Percentiles rank a stretch among this genome's conserved stretches.
These are phyloP conservation scores for Cystobasidium tubakii DNA, from an alignment of 768 basidiomycete species.

Conservation along the genomic window DNA sequence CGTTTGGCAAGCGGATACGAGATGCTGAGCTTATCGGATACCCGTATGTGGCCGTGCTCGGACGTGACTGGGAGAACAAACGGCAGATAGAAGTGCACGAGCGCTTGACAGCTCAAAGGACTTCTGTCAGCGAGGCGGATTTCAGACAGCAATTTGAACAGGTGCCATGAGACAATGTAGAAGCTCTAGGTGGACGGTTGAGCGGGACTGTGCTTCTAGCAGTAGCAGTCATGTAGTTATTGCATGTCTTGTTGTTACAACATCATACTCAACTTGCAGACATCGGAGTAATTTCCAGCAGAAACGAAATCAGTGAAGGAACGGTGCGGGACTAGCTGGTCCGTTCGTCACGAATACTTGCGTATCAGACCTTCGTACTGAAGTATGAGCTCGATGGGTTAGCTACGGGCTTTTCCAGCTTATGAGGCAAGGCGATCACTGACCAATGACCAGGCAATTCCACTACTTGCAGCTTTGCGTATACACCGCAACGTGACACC, in stretches of 20 bases:
- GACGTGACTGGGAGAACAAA: conserved; percentile 22
- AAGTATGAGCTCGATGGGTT: neutral
- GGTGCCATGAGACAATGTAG: neutral
- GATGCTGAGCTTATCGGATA: conserved; percentile 38
- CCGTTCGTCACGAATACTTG: neutral
- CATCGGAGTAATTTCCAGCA: neutral
- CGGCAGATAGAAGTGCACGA: conserved; percentile 24
- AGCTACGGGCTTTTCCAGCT: no score
- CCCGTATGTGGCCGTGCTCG: conserved; percentile 21
- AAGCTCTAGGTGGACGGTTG: neutral
- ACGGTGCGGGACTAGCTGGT: neutral
- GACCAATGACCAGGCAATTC: conserved; percentile 32
- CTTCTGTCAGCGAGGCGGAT: conserved; percentile 1
- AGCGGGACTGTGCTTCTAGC: neutral
- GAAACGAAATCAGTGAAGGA: no score
- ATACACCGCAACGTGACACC: conserved; percentile 30
- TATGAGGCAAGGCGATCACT: no score
- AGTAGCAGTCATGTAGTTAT: neutral
- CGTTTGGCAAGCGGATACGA: conserved; percentile 33
- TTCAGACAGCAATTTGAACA: neutral
- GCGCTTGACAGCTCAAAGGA: conserved; percentile 10
- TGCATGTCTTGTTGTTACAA: neutral
- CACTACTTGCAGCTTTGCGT: conserved; percentile 35
- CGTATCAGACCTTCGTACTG: conserved; percentile 31
- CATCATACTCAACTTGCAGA: neutral